A percentile compares a stretch with the other conserved stretches of the same genome.
These are phyloP conservation scores for Fraxinus platypoda DNA, from an alignment of 305 asterid genomes.

Conservation along the genomic window DNA sequence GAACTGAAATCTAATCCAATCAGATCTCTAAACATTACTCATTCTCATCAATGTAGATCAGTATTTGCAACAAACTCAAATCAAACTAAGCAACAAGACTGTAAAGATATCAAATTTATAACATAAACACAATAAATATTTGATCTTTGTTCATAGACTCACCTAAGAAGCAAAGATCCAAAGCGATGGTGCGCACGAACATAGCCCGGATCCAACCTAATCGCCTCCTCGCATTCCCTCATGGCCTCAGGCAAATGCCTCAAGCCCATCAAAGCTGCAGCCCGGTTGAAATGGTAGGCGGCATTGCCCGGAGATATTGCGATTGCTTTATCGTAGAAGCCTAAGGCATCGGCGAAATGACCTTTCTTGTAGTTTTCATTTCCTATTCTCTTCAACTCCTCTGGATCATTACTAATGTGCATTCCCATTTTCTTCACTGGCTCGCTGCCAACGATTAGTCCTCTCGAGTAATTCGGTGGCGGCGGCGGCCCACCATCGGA, in stretches of 20 bases:
- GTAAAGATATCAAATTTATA: slow-evolving; percentile 1
- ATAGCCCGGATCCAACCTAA: slow-evolving; percentile 77
- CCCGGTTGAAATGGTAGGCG: slow-evolving; percentile 67
- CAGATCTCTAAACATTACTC: slow-evolving; percentile 34
- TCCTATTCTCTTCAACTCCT: slow-evolving; percentile 76
- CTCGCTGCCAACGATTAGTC: slow-evolving; percentile 43
- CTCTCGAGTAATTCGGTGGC: slow-evolving; percentile 29
- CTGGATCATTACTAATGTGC: slow-evolving; percentile 48
- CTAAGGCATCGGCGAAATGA: slow-evolving; percentile 57
- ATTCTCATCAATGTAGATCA: slow-evolving; percentile 23
- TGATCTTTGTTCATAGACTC: slow-evolving; percentile 33
- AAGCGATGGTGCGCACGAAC: slow-evolving; percentile 80
- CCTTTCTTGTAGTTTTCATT: slow-evolving; percentile 67
- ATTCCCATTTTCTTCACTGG: slow-evolving; percentile 30
- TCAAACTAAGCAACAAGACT: slow-evolving; percentile 6
- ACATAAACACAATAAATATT: slow-evolving; percentile 22
- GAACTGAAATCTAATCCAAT: slow-evolving; percentile 23
- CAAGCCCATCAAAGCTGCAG: slow-evolving; percentile 70
- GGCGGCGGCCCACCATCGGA: slow-evolving; percentile 19
- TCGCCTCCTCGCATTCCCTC: slow-evolving; percentile 78
- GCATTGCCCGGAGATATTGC: slow-evolving; percentile 62
- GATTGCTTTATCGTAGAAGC: slow-evolving; percentile 72
- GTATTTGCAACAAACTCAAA: slow-evolving; percentile 18
- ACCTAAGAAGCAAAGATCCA: slow-evolving; percentile 87
- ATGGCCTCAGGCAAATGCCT: slow-evolving; percentile 57